Percentiles rank a stretch among this genome's conserved stretches.
phyloP scores from a whole-genome alignment of 148 eudicot genomes.

The Heliamphora exappendiculata region DNA sequence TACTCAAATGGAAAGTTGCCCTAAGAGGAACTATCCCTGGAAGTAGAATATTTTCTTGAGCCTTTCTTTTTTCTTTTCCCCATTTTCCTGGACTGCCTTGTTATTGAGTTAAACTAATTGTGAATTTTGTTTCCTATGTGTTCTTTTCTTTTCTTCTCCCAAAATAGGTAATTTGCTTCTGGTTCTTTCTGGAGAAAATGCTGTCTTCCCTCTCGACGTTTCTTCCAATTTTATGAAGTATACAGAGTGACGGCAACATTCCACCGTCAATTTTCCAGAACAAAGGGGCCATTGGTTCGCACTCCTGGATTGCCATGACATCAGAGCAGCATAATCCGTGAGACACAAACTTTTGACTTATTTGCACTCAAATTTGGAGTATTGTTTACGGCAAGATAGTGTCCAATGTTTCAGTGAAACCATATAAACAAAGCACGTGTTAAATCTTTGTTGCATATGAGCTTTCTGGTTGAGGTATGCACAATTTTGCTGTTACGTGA shows the following conservation, averaged over 20 bases:
- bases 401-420: not conserved
- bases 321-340: not conserved
- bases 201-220: not conserved
- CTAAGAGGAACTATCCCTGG: not conserved
- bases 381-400: not conserved
- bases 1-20: not conserved
- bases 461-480: not conserved
- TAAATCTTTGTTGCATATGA: not conserved
- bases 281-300: not conserved
- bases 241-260: not conserved
- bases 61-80: not conserved
- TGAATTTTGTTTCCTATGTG: not conserved
- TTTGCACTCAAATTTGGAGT: not conserved
- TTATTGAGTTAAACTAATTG: not conserved
- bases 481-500: not conserved
- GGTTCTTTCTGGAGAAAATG: constrained; percentile 4
- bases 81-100: not conserved
- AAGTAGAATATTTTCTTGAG: not conserved
- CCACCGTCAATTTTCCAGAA: not conserved
- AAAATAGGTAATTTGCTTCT: constrained; percentile 16
- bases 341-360: not conserved
- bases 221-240: not conserved
- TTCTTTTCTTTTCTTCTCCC: not conserved
- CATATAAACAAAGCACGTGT: not conserved
- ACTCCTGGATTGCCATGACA: not conserved